These are phyloP conservation scores for Arthrobotrys sphaeroides DNA, from an alignment of 2,329 filamentous ascomycete genomes.

Conservation along the genomic window DNA sequence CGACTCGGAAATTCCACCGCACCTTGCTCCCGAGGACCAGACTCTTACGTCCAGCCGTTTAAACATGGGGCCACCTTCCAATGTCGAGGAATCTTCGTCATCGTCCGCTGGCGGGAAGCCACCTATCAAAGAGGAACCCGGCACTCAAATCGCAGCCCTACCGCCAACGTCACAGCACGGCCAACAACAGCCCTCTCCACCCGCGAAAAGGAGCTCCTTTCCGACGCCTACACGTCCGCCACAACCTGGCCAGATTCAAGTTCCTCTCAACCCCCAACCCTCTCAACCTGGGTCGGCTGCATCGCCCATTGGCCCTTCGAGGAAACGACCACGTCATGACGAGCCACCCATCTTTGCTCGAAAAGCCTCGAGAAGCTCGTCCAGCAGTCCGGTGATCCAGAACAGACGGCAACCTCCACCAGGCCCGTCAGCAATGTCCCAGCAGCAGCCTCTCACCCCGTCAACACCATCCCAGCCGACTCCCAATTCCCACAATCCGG, in stretches of 20 bases:
- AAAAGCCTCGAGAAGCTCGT: constrained; percentile 62
- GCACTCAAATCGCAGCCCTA: constrained; percentile 30
- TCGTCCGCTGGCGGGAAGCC: constrained; percentile 19
- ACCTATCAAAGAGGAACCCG: constrained; percentile 43
- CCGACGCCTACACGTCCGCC: constrained; percentile 39
- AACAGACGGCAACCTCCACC: constrained; percentile 58
- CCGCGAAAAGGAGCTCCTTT: constrained; percentile 43
- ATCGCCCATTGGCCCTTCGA: constrained; percentile 60
- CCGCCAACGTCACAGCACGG: constrained; percentile 18
- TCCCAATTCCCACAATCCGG: constrained; percentile 46
- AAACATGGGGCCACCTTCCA: constrained; percentile 52
- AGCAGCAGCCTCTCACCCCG: constrained; percentile 59
- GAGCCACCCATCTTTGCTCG: constrained; percentile 67
- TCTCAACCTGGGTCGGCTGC: constrained; percentile 50
- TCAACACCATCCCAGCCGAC: constrained; percentile 30
- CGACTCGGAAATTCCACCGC: constrained; percentile 30
- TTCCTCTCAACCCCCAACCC: constrained; percentile 47
- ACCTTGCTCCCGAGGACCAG: constrained; percentile 32
- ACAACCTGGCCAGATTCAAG: constrained; percentile 42
- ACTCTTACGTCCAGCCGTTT: constrained; percentile 41
- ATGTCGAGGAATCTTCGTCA: constrained; percentile 28
- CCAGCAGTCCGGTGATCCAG: constrained; percentile 62
- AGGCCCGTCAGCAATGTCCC: constrained; percentile 56
- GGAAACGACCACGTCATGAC: constrained; percentile 66
- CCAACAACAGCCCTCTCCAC: constrained; percentile 39